Conservation (phyloP, 352 stramenopile species). For the Globisporangium rhizosaccharum region DNA sequence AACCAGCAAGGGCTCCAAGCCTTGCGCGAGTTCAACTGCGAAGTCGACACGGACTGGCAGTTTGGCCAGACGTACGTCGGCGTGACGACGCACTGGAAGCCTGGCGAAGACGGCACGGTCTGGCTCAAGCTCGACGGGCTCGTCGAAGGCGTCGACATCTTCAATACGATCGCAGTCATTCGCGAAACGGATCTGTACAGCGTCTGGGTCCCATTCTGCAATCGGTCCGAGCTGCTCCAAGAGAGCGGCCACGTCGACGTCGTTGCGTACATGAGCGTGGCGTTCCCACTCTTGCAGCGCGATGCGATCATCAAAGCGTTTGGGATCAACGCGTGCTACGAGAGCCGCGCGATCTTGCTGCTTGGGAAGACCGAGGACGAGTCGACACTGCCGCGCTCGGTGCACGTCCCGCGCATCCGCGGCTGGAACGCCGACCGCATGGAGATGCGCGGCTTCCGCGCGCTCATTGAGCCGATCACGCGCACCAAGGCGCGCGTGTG, state of each 20-base stretch:
- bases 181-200: constrained; percentile 74
- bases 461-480: constrained; percentile 71
- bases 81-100: constrained; percentile 78
- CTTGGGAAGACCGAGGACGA: constrained; percentile 53
- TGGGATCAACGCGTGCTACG: constrained; percentile 77
- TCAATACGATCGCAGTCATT: constrained; percentile 80
- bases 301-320: constrained; percentile 66
- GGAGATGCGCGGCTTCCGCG: constrained; percentile 67
- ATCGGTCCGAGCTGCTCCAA: constrained; percentile 54
- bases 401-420: constrained; percentile 45
- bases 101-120: constrained; percentile 58
- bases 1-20: constrained; percentile 38
- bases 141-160: constrained; percentile 74
- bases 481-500: constrained; percentile 57
- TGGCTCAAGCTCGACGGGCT: constrained; percentile 81
- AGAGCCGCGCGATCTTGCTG: constrained; percentile 63
- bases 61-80: constrained; percentile 75
- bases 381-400: constrained; percentile 17
- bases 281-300: constrained; percentile 65
- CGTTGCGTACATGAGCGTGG: constrained; percentile 60
- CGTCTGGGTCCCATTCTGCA: constrained; percentile 73
- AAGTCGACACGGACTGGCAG: constrained; percentile 62
- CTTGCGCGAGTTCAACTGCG: constrained; percentile 65
- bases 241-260: constrained; percentile 49
- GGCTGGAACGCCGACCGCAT: constrained; percentile 73